Evolutionary conservation across 352 stramenopile species (phyloP), one percentile per base, ranked within the genome.

Genomic region (Globisporangium polare): DNA sequence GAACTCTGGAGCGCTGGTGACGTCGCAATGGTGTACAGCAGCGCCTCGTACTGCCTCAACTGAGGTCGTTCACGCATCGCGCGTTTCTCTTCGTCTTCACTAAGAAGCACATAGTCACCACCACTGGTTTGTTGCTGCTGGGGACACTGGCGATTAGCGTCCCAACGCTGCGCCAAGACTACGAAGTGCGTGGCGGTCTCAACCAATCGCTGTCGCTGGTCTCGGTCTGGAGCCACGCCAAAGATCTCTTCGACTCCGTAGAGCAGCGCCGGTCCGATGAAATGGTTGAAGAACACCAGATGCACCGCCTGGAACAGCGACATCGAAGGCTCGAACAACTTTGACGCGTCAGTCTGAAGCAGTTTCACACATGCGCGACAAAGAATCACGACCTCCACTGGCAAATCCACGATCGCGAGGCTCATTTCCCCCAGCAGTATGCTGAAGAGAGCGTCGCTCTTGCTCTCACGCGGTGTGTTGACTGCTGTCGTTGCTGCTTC

Each of bases 221-320:
- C 51, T 27, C 24, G 37, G 9, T 61, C 71, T 2, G 49, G 45
- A 8, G 20, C 15, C 45, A 62, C 67, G 18, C 46, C 47, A 52
- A 53, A 3, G 18, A 67, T 50, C 1, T 56, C 56, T 27, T 75
- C 47, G 1, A 13, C 42, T 42, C 66, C 52, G 41, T 79, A 80
- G 18, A 72, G 42, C 33, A 92, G 29, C 12, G 67, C 70, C 33
- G 79, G 77, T 6, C 68, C 77, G 13, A 93, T 49, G 58, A 89
- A 89, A 50, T 93, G 80, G 43, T 85, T 80, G 62, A 89, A 91
- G 22, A 93, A 88, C n/a, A 91, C 69, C 2, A 90, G 58, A 63
- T 91, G 84, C n/a, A 84, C 60, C 0, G 65, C 72, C 39, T 62
- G 35, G 12, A 73, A 39, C 50, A 49, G 29, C 55, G 39, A 26